phyloP scores from a whole-genome alignment of 2,329 filamentous ascomycete genomes.

The Nothophoma quercina region DNA sequence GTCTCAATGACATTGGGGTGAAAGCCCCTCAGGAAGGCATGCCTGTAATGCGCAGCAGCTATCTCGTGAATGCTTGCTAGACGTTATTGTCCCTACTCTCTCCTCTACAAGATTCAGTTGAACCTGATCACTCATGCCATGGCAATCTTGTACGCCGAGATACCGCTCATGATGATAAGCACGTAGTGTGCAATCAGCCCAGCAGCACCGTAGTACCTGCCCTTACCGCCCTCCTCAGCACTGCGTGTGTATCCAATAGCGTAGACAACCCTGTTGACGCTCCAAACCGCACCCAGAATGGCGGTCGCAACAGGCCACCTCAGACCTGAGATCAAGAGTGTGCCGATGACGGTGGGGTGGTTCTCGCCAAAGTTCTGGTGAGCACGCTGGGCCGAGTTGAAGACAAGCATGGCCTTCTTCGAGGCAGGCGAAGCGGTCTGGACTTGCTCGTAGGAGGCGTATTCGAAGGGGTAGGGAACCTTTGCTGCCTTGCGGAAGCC shows the following conservation, averaged over 20 bases:
- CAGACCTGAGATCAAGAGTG: conserved; percentile 63
- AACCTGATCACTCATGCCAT: conserved; percentile 18
- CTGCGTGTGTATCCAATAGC: conserved; percentile 55
- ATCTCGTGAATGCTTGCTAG: no score
- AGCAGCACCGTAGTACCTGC: conserved; percentile 50
- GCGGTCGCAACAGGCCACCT: conserved; percentile 59
- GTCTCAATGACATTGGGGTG: no score
- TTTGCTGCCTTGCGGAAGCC: conserved; percentile 60
- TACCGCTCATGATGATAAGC: conserved; percentile 38
- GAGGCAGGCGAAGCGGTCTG: conserved; percentile 47
- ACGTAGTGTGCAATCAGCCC: conserved; percentile 43
- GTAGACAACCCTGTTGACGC: conserved; percentile 59
- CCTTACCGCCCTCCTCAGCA: conserved; percentile 52
- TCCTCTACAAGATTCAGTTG: no score
- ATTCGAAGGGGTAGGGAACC: conserved; percentile 65
- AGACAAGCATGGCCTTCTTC: conserved; percentile 55
- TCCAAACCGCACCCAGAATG: conserved; percentile 59
- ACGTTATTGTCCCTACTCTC: neutral
- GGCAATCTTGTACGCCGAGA: conserved; percentile 34
- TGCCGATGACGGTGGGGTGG: conserved; percentile 59
- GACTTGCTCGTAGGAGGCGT: conserved; percentile 64
- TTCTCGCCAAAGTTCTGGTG: conserved; percentile 69
- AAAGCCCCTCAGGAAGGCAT: no score
- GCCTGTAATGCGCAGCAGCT: no score
- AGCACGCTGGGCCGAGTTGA: conserved; percentile 53